Percentiles rank a stretch among this genome's conserved stretches.
Evolutionary conservation across 139 green algal species (phyloP).

Genomic region (Tetratostichococcus sp.): DNA sequence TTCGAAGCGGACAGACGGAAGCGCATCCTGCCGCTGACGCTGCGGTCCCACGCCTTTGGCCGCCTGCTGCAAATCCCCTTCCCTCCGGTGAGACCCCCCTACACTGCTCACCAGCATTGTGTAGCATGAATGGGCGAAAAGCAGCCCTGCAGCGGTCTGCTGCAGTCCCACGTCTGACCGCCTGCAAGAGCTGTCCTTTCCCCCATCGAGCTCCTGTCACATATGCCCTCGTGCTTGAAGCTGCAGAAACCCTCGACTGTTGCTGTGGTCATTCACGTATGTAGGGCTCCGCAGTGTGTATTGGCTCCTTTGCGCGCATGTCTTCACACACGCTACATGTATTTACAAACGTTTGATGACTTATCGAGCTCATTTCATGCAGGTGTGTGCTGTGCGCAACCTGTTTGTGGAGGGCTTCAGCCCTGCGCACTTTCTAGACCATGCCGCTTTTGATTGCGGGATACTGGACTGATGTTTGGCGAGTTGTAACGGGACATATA

Average conservation of each 20-base stretch:
- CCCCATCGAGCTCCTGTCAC: background rate
- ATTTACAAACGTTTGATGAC: background rate
- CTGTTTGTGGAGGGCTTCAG: conserved; percentile 35
- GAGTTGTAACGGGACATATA: no score
- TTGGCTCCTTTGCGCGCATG: background rate
- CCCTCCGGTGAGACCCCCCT: conserved; percentile 34
- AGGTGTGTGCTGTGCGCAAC: conserved; percentile 32
- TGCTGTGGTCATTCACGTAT: background rate
- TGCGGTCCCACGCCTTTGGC: conserved; percentile 46
- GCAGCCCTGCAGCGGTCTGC: background rate
- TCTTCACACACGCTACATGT: background rate
- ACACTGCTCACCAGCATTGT: no score
- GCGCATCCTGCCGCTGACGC: conserved; percentile 35
- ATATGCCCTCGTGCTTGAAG: background rate
- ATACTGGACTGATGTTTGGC: background rate
- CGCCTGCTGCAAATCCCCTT: conserved; percentile 43
- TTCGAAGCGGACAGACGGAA: conserved; percentile 45
- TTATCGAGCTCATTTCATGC: background rate
- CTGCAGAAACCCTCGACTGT: background rate
- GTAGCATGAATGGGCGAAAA: background rate
- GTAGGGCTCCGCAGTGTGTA: background rate
- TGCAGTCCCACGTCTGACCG: background rate
- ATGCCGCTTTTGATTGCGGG: conserved; percentile 52
- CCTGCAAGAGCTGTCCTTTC: background rate
- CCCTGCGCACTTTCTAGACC: conserved; percentile 52